Percentiles rank a stretch among this genome's conserved stretches.
Conservation (phyloP, 257 asterid species). For the Plantago elongata region DNA sequence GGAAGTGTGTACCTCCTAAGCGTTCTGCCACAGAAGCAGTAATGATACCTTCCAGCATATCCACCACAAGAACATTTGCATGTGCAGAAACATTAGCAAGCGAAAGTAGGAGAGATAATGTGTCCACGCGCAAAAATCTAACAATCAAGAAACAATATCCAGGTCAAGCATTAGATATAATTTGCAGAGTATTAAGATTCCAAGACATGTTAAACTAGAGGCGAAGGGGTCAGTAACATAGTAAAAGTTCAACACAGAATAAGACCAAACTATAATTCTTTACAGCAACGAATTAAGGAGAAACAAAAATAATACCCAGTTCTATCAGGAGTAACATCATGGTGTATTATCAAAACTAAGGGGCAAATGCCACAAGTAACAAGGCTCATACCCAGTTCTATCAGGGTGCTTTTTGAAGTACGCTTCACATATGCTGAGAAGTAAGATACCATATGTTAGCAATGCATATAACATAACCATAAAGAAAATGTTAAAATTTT, state of each 20-base stretch:
- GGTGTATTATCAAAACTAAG: neutral
- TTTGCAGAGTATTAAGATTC: too few species aligned
- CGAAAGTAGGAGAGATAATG: conserved; percentile 76
- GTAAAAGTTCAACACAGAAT: too few species aligned
- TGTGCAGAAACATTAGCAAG: conserved; percentile 76
- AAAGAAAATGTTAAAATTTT: neutral
- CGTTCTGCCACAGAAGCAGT: conserved; percentile 95
- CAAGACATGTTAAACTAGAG: too few species aligned
- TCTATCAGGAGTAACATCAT: neutral
- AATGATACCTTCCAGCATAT: conserved; percentile 73
- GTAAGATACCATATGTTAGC: conserved; percentile 21
- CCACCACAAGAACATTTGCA: conserved; percentile 82
- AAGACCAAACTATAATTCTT: too few species aligned
- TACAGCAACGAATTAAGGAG: too few species aligned
- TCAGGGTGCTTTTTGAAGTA: conserved; percentile 91
- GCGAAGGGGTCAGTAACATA: too few species aligned
- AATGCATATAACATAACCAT: neutral
- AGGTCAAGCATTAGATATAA: neutral
- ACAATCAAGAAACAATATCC: conserved; percentile 4
- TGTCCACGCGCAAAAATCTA: conserved; percentile 90
- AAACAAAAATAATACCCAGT: too few species aligned
- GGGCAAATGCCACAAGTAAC: conserved; percentile 6
- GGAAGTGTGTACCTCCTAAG: conserved; percentile 66
- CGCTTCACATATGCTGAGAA: conserved; percentile 83
- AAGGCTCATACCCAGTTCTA: conserved; percentile 65